These are phyloP conservation scores for Bassia scoparia DNA, from an alignment of 148 eudicot species.

Conservation along the genomic window DNA sequence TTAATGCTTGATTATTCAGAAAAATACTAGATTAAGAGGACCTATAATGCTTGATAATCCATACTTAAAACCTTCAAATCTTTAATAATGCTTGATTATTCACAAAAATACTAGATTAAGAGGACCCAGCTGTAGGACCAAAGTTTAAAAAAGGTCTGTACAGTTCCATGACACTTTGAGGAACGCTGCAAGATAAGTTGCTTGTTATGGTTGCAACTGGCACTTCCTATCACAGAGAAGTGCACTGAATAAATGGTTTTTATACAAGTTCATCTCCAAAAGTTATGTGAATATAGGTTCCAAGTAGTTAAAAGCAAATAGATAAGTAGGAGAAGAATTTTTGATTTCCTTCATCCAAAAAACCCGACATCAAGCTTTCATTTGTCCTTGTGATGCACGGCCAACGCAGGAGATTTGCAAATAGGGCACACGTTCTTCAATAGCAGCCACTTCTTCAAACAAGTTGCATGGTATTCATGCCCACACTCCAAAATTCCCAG, in stretches of 20 bases:
- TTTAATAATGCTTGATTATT: conserved; percentile 26
- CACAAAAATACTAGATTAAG: conserved; percentile 26
- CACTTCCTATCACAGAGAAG: conserved; percentile 15
- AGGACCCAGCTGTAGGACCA: conserved; percentile 21
- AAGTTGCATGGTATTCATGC: conserved; percentile 79
- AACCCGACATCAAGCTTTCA: background rate
- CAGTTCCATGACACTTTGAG: conserved; percentile 16
- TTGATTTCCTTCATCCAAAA: conserved; percentile 5
- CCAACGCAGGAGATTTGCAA: conserved; percentile 70
- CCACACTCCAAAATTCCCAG: conserved; percentile 76
- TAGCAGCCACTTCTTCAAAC: conserved; percentile 72
- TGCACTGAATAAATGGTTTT: conserved; percentile 31
- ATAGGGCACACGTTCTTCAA: conserved; percentile 84
- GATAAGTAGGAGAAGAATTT: conserved; percentile 9
- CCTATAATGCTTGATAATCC: no score
- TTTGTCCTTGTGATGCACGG: conserved; percentile 29
- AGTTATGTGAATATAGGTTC: conserved; percentile 32
- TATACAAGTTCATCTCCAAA: conserved; percentile 32
- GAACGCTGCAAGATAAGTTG: background rate
- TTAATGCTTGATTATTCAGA: no score
- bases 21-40: no score
- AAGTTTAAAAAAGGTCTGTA: conserved; percentile 34
- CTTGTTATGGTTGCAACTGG: conserved; percentile 14
- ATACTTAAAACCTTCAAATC: no score
- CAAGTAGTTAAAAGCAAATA: conserved; percentile 18